Base-by-base conservation (phyloP, 176 grass and related monocot genomes). In the Otatea glauca region DNA sequence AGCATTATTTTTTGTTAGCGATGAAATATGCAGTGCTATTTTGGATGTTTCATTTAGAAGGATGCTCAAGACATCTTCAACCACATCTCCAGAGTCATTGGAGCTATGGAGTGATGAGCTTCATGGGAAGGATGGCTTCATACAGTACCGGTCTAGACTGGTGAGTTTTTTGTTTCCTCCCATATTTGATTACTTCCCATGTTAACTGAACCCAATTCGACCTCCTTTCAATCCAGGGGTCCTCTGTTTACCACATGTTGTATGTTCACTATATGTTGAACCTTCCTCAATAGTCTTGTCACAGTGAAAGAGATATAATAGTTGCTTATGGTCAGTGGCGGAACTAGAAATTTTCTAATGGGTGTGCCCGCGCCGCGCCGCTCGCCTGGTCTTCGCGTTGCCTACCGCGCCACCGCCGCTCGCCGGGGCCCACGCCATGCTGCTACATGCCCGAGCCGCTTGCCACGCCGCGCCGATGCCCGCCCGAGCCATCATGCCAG, bases 21-120 rank as follows among this genome's bases (percentile, higher is more conserved):
- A 76, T 15, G 53, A 61, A 38, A 77, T 77, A 39, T 42, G 21
- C 35, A 38, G 20, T 62, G n/a, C 24, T 23, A 77, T 61, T 59
- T 15, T 77, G 74, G 74, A 77, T 18, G 6, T 61, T 77, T 77
- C 74, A 24, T 50, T 77, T 20, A 41, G 17, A 41, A 77, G 74
- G 43, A 77, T 77, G 15, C 54, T 59, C 10, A 60, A 77, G 74
- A 77, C n/a, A 61, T 42, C 54, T 77, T 37, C 55, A n/a, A 39
- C 21, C 32, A 43, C 13, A 25, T 61, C 55, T 43, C 35, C 55
- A 16, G 37, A 25, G 21, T 43, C 6, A 20, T 77, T 77, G 37
- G 74, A 77, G 54, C 55, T 77, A 24, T 77, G 35, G 74, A 77
- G 35, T 0, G 74, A 77, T 61, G 74, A 77, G 12, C 74, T 77